Base-by-base conservation (phyloP, 108 stramenopile species). In the Nitzschia sp. region DNA sequence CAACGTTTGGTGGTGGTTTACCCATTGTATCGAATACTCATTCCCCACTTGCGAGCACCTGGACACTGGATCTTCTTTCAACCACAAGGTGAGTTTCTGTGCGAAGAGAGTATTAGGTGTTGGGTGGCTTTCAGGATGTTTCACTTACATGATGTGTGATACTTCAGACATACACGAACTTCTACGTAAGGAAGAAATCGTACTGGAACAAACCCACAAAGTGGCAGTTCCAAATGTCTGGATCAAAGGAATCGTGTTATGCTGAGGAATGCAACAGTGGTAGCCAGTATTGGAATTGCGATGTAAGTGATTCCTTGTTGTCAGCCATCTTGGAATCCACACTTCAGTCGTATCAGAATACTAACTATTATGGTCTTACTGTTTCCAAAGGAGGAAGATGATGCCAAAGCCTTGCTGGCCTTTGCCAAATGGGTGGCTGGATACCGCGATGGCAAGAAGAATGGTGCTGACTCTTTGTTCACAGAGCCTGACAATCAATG, bases 1-100 rank as follows among this genome's bases (percentile, higher is more conserved):
- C 38, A 58, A 8, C 8, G 57, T 58, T 58, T 58, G 57, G 57
- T 17, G 15, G 26, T 58, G 57, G 57, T 58, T 58, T 38, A 26
- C 19, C 14, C 20, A 58, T 12, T 58, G 57, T 26, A 58, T 58
- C 38, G 57, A 11, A 8, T 11, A 11, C 1, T 58, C 57, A 0
- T 58, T 58, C 8, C 57, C 57, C 29, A 40, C 38, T 1, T 58
- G 57, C 29, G 29, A 3, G 29, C 38, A 25, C 24, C 12, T 12
- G 0, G 22, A 54, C 22, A 54, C 53, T 7, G 53, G 53, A 15
- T 48, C 46, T 2, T 17, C 46, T 48, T 48, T 48, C 17, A 17
- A 17, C 17, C 46, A 48, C 46, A 48, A 48, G 46, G 46, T 48
- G 6, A 15, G 46, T 17, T 17, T 48, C 14, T 48, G 46, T n/a